Evolutionary conservation across 2,329 filamentous ascomycete genomes (phyloP), one percentile per base, ranked within the genome.

Genomic region (Neophaeococcomyces aloes): DNA sequence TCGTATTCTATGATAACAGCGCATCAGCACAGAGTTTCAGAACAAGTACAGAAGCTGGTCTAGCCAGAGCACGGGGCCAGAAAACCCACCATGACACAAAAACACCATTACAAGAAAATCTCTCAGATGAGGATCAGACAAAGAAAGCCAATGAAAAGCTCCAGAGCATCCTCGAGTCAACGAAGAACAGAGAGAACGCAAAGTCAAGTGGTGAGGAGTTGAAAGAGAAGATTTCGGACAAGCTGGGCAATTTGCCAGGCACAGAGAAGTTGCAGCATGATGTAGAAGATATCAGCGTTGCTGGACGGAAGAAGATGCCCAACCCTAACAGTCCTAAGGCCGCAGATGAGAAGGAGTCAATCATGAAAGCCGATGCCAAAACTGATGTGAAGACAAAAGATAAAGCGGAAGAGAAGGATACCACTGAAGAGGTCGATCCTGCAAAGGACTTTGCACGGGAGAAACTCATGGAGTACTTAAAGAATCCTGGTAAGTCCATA

Each of bases 391-490:
- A 27, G 10, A 27, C 23, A 10, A 27, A 27, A 25, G 37, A 45
- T 27, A 21, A 38, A n/a, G 41, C 44, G 25, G 46, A 42, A 34
- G 46, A 54, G 19, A 49, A 51, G 49, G 11, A 62, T 10, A 27
- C 23, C 5, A 27, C 23, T 27, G 23, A 27, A 27, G 5, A 27
- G 67, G 38, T 63, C 67, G 41, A 57, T 57, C 29, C 55, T 60
- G 37, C 72, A 52, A 76, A 82, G 44, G 72, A 76, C 44, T 72
- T 79, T 44, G 77, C 83, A 2, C 79, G 87, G 60, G 65, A 67
- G 14, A 84, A 86, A 61, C 65, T 96, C 50, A 82, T 86, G 57
- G 62, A 64, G 6, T 94, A 96, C 38, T 64, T 96, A 51, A 91
- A 88, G 67, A 82, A 85, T 2, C 87, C 89, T 13, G 81, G 86